Evolutionary conservation across 257 asterid genomes (phyloP).

Genomic region (Rauvolfia tetraphylla): DNA sequence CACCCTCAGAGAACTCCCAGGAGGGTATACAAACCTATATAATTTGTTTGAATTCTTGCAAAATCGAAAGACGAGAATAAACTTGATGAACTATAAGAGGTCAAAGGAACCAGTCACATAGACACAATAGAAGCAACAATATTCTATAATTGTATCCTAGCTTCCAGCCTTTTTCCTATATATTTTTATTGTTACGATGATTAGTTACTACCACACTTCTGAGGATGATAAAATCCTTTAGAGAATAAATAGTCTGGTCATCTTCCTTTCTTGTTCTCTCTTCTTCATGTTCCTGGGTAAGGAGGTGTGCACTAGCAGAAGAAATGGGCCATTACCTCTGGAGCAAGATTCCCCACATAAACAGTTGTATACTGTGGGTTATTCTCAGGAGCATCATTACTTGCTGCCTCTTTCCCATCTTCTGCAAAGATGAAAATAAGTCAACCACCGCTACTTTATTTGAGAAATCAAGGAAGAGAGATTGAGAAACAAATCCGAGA

Average conservation of each 20-base stretch:
- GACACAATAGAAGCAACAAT: not conserved
- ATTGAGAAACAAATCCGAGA: not conserved
- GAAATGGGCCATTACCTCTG: slow-evolving; percentile 53
- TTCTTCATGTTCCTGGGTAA: not conserved
- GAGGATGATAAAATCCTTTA: not conserved
- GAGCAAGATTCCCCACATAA: slow-evolving; percentile 91
- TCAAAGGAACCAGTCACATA: not conserved
- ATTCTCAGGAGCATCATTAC: slow-evolving; percentile 79
- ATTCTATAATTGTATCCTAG: not conserved
- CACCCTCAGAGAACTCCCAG: not conserved
- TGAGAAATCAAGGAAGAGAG: not conserved
- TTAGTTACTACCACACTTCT: not conserved
- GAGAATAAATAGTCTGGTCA: not conserved
- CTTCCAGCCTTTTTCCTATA: not conserved
- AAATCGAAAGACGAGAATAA: not conserved
- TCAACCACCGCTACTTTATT: not conserved
- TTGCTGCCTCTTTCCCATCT: slow-evolving; percentile 71
- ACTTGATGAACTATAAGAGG: not conserved
- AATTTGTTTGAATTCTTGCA: not conserved
- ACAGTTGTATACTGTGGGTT: slow-evolving; percentile 87
- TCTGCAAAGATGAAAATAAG: slow-evolving; percentile 42
- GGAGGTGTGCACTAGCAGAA: not conserved
- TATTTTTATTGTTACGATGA: too few species aligned
- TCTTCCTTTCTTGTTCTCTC: not conserved
- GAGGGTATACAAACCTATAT: not conserved